Evolutionary conservation across 1,284 basidiomycete species (phyloP).

Genomic region (Boletus sp.): DNA sequence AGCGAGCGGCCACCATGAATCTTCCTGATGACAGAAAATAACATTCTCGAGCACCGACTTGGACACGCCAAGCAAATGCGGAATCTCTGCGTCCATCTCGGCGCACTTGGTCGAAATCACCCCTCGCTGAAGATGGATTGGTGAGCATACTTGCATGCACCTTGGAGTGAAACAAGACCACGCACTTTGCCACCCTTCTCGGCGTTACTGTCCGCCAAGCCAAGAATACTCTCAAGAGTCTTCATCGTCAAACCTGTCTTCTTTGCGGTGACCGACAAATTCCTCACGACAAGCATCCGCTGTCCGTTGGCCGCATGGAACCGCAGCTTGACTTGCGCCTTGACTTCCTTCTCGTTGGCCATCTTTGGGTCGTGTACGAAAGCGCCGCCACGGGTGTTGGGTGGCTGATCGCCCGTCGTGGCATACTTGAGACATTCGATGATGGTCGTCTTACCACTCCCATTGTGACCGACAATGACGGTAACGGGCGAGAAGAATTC

Average conservation of each 20-base stretch:
- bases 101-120: conserved; percentile 96
- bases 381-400: conserved; percentile 97
- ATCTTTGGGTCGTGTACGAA: conserved; percentile 99
- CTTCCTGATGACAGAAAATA: conserved; percentile 99
- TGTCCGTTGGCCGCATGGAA: conserved; percentile 89
- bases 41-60: conserved; percentile 98
- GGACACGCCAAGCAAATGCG: conserved; percentile 91
- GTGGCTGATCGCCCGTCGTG: conserved; percentile 97
- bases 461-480: conserved; percentile 98
- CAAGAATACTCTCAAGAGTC: conserved; percentile 93
- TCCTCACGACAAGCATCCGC: conserved; percentile 92
- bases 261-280: conserved; percentile 92
- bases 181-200: conserved; percentile 77
- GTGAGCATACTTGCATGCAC: not conserved
- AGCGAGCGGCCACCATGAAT: conserved; percentile 97
- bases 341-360: conserved; percentile 98
- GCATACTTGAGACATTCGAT: conserved; percentile 99
- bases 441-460: conserved; percentile 98
- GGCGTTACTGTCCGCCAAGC: conserved; percentile 68
- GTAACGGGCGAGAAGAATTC: conserved; percentile 98
- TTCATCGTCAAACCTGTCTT: conserved; percentile 96
- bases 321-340: conserved; percentile 95
- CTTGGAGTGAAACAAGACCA: not conserved
- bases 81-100: conserved; percentile 95
- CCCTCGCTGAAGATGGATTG: conserved; percentile 58